A percentile compares a stretch with the other conserved stretches of the same genome.
Evolutionary conservation across 805 yeast genomes (phyloP).

Genomic region (Jamesozyma rosinii): DNA sequence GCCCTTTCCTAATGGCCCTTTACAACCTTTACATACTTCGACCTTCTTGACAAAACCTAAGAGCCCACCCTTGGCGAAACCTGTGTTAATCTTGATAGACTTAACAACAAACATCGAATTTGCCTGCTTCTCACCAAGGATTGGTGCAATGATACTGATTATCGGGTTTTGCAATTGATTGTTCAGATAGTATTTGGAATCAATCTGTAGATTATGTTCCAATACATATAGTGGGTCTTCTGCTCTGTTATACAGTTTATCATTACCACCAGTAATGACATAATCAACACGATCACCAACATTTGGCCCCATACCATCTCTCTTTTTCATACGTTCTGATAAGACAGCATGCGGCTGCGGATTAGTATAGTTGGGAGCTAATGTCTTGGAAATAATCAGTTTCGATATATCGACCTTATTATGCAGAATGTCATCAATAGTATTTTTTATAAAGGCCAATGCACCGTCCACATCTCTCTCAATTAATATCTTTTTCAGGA

Average conservation of each 20-base stretch:
- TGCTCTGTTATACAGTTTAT: conserved; percentile 85
- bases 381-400: conserved; percentile 85
- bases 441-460: conserved; percentile 70
- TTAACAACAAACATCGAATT: conserved; percentile 62
- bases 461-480: conserved; percentile 83
- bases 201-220: conserved; percentile 87
- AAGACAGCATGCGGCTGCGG: conserved; percentile 96
- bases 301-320: conserved; percentile 97
- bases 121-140: conserved; percentile 77
- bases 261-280: conserved; percentile 77
- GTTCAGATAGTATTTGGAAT: conserved; percentile 85
- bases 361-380: conserved; percentile 86
- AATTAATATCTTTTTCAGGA: conserved; percentile 73
- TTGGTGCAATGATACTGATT: conserved; percentile 89
- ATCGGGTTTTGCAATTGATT: conserved; percentile 90
- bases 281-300: conserved; percentile 98
- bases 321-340: conserved; percentile 89
- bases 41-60: conserved; percentile 88
- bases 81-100: conserved; percentile 34
- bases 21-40: conserved; percentile 82
- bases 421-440: conserved; percentile 83
- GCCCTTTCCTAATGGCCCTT: conserved; percentile 57
- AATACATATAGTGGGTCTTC: conserved; percentile 93
- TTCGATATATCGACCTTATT: conserved; percentile 89
- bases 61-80: conserved; percentile 72